These are phyloP conservation scores for Coriolopsis trogii DNA, from an alignment of 1,284 basidiomycete genomes.

Conservation along the genomic window DNA sequence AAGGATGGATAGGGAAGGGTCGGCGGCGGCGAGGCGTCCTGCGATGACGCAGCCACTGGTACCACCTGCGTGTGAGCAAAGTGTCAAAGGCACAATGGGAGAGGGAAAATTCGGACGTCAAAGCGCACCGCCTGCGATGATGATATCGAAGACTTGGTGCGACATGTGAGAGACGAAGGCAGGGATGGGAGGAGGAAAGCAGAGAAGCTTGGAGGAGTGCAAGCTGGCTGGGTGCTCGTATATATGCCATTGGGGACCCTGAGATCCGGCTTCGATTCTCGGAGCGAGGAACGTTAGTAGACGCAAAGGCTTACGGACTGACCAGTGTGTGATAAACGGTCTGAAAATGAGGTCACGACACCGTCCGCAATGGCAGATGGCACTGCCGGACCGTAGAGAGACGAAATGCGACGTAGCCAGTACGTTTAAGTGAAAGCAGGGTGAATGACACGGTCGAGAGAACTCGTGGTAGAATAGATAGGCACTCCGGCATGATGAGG, in stretches of 20 bases:
- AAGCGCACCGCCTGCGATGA: slow-evolving; percentile 19
- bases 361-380: too few relatives aligned
- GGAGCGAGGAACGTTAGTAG: too few relatives aligned
- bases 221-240: background rate
- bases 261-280: background rate
- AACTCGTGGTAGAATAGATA: too few relatives aligned
- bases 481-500: too few relatives aligned
- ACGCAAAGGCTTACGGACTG: too few relatives aligned
- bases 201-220: background rate
- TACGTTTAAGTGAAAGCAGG: too few relatives aligned
- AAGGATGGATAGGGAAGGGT: slow-evolving; percentile 45
- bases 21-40: slow-evolving; percentile 47
- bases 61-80: slow-evolving; percentile 40
- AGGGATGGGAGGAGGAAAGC: background rate
- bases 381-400: too few relatives aligned
- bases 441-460: too few relatives aligned
- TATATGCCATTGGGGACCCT: background rate
- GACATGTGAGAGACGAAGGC: slow-evolving; percentile 1
- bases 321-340: too few relatives aligned
- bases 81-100: background rate
- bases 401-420: too few relatives aligned
- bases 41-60: slow-evolving; percentile 49
- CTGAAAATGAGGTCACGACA: too few relatives aligned
- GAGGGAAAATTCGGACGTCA: background rate
- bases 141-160: slow-evolving; percentile 11